Percentiles rank a stretch among this genome's conserved stretches.
Conservation (phyloP, 768 basidiomycete genomes). For the Russula vinacea region DNA sequence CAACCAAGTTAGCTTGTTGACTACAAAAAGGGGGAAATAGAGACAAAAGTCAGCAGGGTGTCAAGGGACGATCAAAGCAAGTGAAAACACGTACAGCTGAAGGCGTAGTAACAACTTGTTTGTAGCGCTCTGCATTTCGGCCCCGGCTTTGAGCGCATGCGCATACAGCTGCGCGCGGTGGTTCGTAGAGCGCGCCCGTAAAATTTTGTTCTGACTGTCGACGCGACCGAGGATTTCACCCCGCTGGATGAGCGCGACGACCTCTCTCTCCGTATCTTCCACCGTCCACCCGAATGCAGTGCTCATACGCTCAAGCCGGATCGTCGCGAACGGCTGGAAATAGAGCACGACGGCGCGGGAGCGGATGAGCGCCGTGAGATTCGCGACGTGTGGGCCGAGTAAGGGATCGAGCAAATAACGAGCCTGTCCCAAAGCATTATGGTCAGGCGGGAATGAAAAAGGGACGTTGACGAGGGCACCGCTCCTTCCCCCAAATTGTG, state of each 20-base stretch:
- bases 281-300: slow-evolving; percentile 79
- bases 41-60: neutral
- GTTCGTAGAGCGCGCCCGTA: slow-evolving; percentile 77
- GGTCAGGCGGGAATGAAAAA: neutral
- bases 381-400: slow-evolving; percentile 61
- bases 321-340: slow-evolving; percentile 86
- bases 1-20: slow-evolving; percentile 75
- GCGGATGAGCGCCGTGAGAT: slow-evolving; percentile 65
- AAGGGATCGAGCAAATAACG: slow-evolving; percentile 78
- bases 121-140: slow-evolving; percentile 68
- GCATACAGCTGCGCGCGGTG: slow-evolving; percentile 74
- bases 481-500: slow-evolving; percentile 9
- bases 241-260: slow-evolving; percentile 73
- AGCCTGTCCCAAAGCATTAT: slow-evolving; percentile 46
- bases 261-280: slow-evolving; percentile 65
- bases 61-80: neutral
- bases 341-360: slow-evolving; percentile 81
- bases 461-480: neutral
- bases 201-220: slow-evolving; percentile 88
- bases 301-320: slow-evolving; percentile 80
- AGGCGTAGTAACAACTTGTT: slow-evolving; percentile 78
- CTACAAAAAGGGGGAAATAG: slow-evolving; percentile 39
- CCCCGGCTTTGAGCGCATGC: slow-evolving; percentile 68
- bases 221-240: slow-evolving; percentile 80
- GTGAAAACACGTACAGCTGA: slow-evolving; percentile 62